A percentile compares a stretch with the other conserved stretches of the same genome.
Evolutionary conservation across 1,284 basidiomycete species (phyloP).

Genomic region (Bondarzewia mesenterica): DNA sequence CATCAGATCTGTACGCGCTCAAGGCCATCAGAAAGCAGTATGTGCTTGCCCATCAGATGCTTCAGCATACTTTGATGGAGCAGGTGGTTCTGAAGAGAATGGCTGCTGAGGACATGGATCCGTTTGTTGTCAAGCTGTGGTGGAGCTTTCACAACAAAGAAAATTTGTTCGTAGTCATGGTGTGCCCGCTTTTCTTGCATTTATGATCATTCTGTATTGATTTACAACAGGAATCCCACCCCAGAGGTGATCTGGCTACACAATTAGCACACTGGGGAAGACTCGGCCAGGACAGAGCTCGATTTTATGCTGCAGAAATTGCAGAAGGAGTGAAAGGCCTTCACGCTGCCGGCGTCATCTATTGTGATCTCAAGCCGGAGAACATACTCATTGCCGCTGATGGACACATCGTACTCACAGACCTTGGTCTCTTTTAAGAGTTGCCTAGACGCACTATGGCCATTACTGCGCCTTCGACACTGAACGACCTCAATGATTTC

Average conservation of each 20-base stretch:
- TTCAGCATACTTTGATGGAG: constrained; percentile 93
- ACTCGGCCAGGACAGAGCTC: constrained; percentile 83
- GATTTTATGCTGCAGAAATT: constrained; percentile 96
- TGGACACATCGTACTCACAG: constrained; percentile 93
- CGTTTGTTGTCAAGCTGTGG: constrained; percentile 91
- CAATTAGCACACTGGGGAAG: constrained; percentile 93
- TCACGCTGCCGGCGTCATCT: constrained; percentile 81
- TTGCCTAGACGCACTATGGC: constrained; percentile 49
- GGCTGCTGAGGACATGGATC: constrained; percentile 73
- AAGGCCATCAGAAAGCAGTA: constrained; percentile 97
- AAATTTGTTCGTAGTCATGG: constrained; percentile 88
- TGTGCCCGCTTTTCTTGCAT: constrained; percentile 22
- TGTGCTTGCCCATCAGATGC: constrained; percentile 90
- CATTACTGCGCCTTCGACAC: constrained; percentile 47
- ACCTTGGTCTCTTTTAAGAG: constrained; percentile 90
- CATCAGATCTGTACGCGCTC: constrained; percentile 75
- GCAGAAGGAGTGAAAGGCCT: constrained; percentile 91
- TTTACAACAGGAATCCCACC: constrained; percentile 78
- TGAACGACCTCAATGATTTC: constrained; percentile 43
- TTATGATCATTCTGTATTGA: constrained; percentile 9
- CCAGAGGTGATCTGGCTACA: constrained; percentile 93
- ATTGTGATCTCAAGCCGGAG: constrained; percentile 89
- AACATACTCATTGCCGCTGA: constrained; percentile 91
- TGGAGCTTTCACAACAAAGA: constrained; percentile 96
- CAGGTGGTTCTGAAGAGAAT: constrained; percentile 89